Percentiles rank a stretch among this genome's conserved stretches.
Evolutionary conservation across 441 rosid genomes (phyloP).

Genomic region (Eruca vesicaria): DNA sequence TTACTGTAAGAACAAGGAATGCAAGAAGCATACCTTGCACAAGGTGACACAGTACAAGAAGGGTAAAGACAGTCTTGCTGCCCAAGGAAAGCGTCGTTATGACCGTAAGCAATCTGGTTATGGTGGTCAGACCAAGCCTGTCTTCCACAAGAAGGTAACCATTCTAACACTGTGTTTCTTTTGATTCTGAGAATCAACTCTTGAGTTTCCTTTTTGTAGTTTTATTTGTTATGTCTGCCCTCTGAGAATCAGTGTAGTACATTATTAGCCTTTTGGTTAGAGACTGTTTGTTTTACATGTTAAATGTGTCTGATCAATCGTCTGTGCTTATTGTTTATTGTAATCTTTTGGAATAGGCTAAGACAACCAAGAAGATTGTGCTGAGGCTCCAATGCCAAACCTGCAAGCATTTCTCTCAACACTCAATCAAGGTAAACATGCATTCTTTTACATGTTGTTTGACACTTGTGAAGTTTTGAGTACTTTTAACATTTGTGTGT

Average conservation of each 20-base stretch:
- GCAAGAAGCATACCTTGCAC: conserved; percentile 74
- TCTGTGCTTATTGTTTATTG: background rate
- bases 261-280: background rate
- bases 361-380: background rate
- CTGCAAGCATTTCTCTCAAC: background rate
- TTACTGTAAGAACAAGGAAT: conserved; percentile 70
- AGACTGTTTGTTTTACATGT: background rate
- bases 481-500: background rate
- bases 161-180: background rate
- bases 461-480: background rate
- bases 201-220: background rate
- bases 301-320: background rate
- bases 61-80: conserved; percentile 70
- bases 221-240: too few relatives aligned
- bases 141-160: conserved; percentile 60
- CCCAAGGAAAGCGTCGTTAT: conserved; percentile 69
- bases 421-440: background rate
- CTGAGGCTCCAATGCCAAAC: background rate
- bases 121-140: conserved; percentile 71
- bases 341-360: background rate
- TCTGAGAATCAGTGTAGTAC: background rate
- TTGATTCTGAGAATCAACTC: background rate
- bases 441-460: background rate
- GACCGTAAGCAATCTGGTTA: conserved; percentile 74
- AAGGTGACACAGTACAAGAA: conserved; percentile 77